phyloP scores from a whole-genome alignment of 2,329 filamentous ascomycete genomes.

The Colletotrichum spinosum region DNA sequence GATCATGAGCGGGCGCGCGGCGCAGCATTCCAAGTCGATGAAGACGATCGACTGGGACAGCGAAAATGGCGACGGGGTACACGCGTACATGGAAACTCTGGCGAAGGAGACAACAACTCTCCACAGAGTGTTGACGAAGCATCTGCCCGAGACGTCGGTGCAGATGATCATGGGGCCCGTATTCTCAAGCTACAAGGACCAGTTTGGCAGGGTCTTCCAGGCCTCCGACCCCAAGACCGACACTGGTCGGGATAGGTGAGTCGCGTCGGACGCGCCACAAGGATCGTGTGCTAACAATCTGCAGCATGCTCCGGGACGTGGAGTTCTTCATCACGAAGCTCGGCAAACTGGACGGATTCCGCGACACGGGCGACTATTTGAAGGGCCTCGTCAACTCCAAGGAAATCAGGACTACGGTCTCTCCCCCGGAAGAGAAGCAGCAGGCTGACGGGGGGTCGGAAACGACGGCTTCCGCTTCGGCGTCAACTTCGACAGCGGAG shows the following conservation, averaged over 20 bases:
- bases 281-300: slow-evolving; percentile 7
- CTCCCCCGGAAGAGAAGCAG: slow-evolving; percentile 34
- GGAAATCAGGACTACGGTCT: slow-evolving; percentile 48
- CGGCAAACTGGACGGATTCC: slow-evolving; percentile 82
- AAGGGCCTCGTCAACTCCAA: slow-evolving; percentile 74
- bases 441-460: slow-evolving; percentile 27
- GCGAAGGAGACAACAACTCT: slow-evolving; percentile 88
- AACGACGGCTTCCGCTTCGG: slow-evolving; percentile 18
- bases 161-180: slow-evolving; percentile 88
- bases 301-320: slow-evolving; percentile 81
- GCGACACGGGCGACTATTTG: slow-evolving; percentile 77
- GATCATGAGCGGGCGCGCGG: slow-evolving; percentile 86
- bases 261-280: not conserved
- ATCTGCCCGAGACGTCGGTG: slow-evolving; percentile 81
- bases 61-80: slow-evolving; percentile 56
- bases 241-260: slow-evolving; percentile 78
- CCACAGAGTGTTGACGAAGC: slow-evolving; percentile 84
- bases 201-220: slow-evolving; percentile 78
- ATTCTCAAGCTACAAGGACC: slow-evolving; percentile 83
- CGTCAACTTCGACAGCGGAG: slow-evolving; percentile 23
- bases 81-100: slow-evolving; percentile 86
- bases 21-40: slow-evolving; percentile 79
- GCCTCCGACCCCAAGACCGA: slow-evolving; percentile 74
- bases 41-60: slow-evolving; percentile 80
- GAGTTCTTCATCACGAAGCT: slow-evolving; percentile 78